Base-by-base conservation (phyloP, 192 early-diverging fungal species). In the Backusella luteola region DNA sequence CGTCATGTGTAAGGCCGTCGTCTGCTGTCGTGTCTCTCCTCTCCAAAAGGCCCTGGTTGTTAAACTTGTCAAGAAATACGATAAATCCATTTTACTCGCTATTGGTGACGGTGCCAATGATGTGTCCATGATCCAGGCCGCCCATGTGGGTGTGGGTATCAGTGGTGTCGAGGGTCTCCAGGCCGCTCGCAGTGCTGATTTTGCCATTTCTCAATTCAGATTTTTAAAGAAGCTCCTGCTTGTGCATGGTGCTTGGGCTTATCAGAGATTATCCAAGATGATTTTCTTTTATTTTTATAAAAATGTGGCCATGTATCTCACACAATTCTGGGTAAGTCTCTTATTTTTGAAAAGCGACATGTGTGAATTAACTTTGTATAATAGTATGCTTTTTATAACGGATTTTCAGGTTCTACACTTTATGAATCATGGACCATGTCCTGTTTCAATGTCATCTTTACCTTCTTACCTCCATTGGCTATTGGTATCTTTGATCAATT, bases 21-120 rank as follows among this genome's bases (percentile, higher is more conserved):
- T 99, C 6, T 99, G 98, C 85, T 99, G 98, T 79, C 96, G 98
- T 71, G 98, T 99, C 17, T 97, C 96, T 15, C 98, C 98, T 34
- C 86, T 99, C 17, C 98, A 99, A 81, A 99, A 99, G 87, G 97
- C 98, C 3, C 84, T 98, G 73, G 96, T 99, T 19, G 98, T 99
- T 69, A 97, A 97, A 80, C 87, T 99, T n/a, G 98, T 99, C 42
- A 97, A 96, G 81, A 94, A 94, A 26, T 92, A 96, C 42, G 86
- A 92, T 35, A 92, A 93, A 52, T 88, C 95, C 17, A 94, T 99
- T 69, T 85, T 96, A 32, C 87, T 99, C 38, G 96, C 98, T 2
- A 99, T 99, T 84, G 98, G 98, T 66, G 98, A 99, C 82, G 98
- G 98, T 52, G 98, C 98, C 63, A 99, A 99, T 81, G 98, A 99